phyloP scores from a whole-genome alignment of 1,139 yeast species.

The Entelexis sorbosivorans region DNA sequence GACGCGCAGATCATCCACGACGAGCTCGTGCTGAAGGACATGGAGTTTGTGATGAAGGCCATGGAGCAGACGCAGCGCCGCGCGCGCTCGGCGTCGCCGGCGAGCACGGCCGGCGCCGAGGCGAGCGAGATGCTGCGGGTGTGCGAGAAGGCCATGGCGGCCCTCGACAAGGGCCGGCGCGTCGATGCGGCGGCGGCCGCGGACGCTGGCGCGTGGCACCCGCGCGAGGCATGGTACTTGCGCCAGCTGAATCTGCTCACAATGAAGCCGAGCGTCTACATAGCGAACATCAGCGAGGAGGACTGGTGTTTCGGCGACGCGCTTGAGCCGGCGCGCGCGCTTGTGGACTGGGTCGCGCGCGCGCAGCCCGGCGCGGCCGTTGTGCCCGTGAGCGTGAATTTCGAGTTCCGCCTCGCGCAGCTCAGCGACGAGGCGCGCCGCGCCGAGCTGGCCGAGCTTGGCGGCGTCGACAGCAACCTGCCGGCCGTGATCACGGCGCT shows the following conservation, averaged over 20 bases:
- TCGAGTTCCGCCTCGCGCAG: constrained; percentile 73
- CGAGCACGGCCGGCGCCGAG: constrained; percentile 26
- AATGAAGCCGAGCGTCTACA: constrained; percentile 85
- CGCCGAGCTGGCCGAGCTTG: constrained; percentile 67
- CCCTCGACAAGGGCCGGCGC: constrained; percentile 69
- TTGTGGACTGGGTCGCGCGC: constrained; percentile 79
- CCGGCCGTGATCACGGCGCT: constrained; percentile 64
- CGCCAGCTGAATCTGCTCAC: constrained; percentile 71
- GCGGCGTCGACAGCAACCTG: constrained; percentile 57
- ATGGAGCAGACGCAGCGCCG: constrained; percentile 78
- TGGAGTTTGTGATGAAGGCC: constrained; percentile 86
- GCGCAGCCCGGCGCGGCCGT: constrained; percentile 74
- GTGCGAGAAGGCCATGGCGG: constrained; percentile 60
- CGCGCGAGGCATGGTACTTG: constrained; percentile 61
- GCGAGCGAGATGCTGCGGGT: constrained; percentile 84
- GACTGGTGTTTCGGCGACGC: constrained; percentile 55
- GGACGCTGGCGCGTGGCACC: constrained; percentile 52
- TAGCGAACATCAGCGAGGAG: constrained; percentile 84
- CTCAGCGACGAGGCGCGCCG: constrained; percentile 65
- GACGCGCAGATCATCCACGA: constrained; percentile 87
- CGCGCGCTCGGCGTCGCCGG: constrained; percentile 79
- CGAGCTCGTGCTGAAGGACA: constrained; percentile 92
- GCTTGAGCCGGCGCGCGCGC: constrained; percentile 31
- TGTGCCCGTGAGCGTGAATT: constrained; percentile 73
- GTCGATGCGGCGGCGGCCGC: constrained; percentile 57